Conservation (phyloP, 768 basidiomycete species). For the Podaxis sp. region DNA sequence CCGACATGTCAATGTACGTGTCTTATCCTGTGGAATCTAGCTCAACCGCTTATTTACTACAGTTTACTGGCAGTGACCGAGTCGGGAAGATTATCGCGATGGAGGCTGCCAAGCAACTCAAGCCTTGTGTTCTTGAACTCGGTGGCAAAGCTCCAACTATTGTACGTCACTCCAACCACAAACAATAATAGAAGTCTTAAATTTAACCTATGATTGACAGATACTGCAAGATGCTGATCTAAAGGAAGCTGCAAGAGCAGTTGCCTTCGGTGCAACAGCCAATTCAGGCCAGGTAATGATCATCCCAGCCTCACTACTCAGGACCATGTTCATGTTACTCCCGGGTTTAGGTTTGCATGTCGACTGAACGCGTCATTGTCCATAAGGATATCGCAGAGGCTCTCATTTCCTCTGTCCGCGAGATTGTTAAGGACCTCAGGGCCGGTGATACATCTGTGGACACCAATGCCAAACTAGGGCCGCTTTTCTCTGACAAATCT, state of each 20-base stretch:
- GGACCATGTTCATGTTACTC: neutral
- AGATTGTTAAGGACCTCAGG: slow-evolving; percentile 30
- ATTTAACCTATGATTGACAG: slow-evolving; percentile 22
- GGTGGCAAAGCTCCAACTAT: slow-evolving; percentile 54
- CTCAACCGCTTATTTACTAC: neutral
- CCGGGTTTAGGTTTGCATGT: slow-evolving; percentile 48
- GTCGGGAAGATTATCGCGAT: slow-evolving; percentile 52
- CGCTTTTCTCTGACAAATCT: slow-evolving; percentile 42
- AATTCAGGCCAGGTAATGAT: slow-evolving; percentile 40
- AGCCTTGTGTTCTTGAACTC: slow-evolving; percentile 54
- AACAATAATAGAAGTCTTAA: neutral
- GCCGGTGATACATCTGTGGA: slow-evolving; percentile 37
- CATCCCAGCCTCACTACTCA: too few relatives aligned
- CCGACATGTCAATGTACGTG: slow-evolving; percentile 49
- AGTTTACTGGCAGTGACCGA: slow-evolving; percentile 58
- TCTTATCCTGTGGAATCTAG: neutral
- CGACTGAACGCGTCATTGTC: slow-evolving; percentile 55
- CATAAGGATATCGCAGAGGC: slow-evolving; percentile 37
- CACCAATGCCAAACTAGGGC: slow-evolving; percentile 27
- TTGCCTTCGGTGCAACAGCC: slow-evolving; percentile 40
- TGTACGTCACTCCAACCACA: slow-evolving; percentile 27
- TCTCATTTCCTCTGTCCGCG: slow-evolving; percentile 33
- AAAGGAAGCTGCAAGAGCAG: slow-evolving; percentile 48
- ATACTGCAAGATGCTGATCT: slow-evolving; percentile 54
- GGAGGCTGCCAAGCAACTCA: slow-evolving; percentile 54